Conservation (phyloP, 1,284 basidiomycete species). For the Cryptococcus hybrid region DNA sequence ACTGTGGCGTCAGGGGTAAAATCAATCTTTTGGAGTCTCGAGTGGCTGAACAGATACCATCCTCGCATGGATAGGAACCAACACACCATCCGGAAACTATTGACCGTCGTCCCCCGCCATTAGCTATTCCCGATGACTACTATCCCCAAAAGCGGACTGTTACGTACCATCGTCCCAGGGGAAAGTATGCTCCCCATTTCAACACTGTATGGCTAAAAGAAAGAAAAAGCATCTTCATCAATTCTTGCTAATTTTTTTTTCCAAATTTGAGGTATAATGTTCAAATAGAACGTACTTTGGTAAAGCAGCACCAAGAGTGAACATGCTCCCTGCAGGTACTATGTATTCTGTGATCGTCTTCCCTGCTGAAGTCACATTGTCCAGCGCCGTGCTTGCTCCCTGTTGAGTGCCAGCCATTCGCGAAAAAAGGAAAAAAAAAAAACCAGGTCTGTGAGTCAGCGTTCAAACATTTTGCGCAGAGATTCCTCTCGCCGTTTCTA, state of each 20-base stretch:
- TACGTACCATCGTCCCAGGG: slow-evolving; percentile 37
- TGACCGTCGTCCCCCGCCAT: background rate
- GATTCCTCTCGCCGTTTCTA: too few species aligned
- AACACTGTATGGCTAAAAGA: slow-evolving; percentile 21
- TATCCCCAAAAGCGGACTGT: too few species aligned
- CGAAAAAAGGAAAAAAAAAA: too few species aligned
- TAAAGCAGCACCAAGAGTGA: slow-evolving; percentile 34
- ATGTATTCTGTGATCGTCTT: slow-evolving; percentile 31
- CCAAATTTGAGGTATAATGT: too few species aligned
- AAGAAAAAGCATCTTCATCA: background rate
- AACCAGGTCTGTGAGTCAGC: too few species aligned
- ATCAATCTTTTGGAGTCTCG: slow-evolving; percentile 7
- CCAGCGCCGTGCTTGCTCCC: slow-evolving; percentile 34
- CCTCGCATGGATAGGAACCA: slow-evolving; percentile 37
- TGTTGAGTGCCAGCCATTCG: background rate
- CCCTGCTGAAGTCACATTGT: slow-evolving; percentile 27
- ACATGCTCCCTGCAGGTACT: slow-evolving; percentile 38
- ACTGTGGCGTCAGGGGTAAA: too few species aligned
- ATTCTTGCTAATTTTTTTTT: too few species aligned
- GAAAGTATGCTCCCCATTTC: slow-evolving; percentile 35
- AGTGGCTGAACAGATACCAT: slow-evolving; percentile 41
- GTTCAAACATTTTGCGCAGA: too few species aligned
- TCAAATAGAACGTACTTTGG: slow-evolving; percentile 16
- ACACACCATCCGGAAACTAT: slow-evolving; percentile 37
- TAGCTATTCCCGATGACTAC: too few species aligned